A percentile compares a stretch with the other conserved stretches of the same genome.
Conservation (phyloP, 2,329 filamentous ascomycete species). For the Trichoderma koningii region DNA sequence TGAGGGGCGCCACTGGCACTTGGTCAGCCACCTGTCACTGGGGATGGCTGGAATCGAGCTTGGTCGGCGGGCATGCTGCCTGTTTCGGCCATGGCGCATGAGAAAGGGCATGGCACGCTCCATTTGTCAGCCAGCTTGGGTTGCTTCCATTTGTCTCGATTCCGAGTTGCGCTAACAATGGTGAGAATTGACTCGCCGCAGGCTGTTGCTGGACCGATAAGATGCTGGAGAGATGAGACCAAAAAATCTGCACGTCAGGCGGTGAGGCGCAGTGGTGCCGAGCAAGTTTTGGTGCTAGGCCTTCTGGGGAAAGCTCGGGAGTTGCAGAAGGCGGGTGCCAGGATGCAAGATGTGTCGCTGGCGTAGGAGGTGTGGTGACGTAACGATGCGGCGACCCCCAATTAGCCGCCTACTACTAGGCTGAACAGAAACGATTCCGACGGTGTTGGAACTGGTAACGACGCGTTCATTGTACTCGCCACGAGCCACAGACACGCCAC, state of each 20-base stretch:
- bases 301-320: constrained; percentile 24
- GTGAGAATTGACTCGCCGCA: constrained; percentile 24
- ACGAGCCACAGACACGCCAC: constrained; percentile 9
- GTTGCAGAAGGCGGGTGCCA: background rate
- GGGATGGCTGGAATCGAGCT: background rate
- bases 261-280: constrained; percentile 27
- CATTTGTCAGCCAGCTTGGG: constrained; percentile 27
- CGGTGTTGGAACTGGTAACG: constrained; percentile 2
- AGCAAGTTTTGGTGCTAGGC: background rate
- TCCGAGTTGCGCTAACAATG: constrained; percentile 18
- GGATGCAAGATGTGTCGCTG: background rate
- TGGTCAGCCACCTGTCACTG: constrained; percentile 20
- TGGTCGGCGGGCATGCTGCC: constrained; percentile 31
- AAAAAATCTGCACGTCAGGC: constrained; percentile 30
- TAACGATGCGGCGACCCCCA: constrained; percentile 20
- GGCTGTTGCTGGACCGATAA: constrained; percentile 17
- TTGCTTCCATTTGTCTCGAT: constrained; percentile 17
- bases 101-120: constrained; percentile 5
- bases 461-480: background rate
- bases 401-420: constrained; percentile 11
- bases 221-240: constrained; percentile 20
- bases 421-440: constrained; percentile 1
- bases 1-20: constrained; percentile 2
- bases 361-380: constrained; percentile 9
- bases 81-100: constrained; percentile 28